phyloP scores from a whole-genome alignment of 2,329 filamentous ascomycete species.

The Rutstroemia sp. region DNA sequence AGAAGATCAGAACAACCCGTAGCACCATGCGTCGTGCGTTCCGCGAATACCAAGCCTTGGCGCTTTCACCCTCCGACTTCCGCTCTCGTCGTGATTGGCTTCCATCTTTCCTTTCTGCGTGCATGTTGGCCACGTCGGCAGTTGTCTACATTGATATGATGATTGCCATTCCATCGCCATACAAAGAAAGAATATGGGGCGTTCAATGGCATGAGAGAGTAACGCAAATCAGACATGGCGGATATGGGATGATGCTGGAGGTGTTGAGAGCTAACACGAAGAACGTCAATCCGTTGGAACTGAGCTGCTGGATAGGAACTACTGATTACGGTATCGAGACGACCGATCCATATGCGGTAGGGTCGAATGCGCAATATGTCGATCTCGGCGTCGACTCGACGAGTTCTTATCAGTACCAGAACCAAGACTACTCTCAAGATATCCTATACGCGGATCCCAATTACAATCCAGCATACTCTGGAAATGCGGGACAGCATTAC shows the following conservation, averaged over 20 bases:
- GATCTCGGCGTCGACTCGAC: neutral
- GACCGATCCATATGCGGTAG: neutral
- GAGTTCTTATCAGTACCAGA: neutral
- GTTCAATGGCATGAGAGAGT: slow-evolving; percentile 10
- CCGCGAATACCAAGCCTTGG: slow-evolving; percentile 11
- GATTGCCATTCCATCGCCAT: slow-evolving; percentile 11
- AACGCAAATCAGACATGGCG: slow-evolving; percentile 11
- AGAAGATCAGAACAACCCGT: slow-evolving; percentile 11
- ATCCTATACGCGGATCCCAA: neutral
- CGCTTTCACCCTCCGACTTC: slow-evolving; percentile 11
- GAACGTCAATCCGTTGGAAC: slow-evolving; percentile 12
- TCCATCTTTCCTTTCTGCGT: slow-evolving; percentile 14
- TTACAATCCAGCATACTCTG: neutral
- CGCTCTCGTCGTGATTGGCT: slow-evolving; percentile 13
- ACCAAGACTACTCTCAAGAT: neutral
- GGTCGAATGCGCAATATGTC: neutral
- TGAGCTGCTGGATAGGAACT: slow-evolving; percentile 6
- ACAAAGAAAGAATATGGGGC: slow-evolving; percentile 16
- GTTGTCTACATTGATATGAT: slow-evolving; percentile 14
- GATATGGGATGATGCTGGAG: slow-evolving; percentile 15
- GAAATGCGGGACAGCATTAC: neutral
- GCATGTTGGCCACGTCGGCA: slow-evolving; percentile 9
- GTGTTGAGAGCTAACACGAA: slow-evolving; percentile 12
- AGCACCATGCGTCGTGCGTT: slow-evolving; percentile 14
- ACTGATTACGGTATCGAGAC: neutral